phyloP scores from a whole-genome alignment of 2,329 filamentous ascomycete genomes.

The Teratosphaeria nubilosa region DNA sequence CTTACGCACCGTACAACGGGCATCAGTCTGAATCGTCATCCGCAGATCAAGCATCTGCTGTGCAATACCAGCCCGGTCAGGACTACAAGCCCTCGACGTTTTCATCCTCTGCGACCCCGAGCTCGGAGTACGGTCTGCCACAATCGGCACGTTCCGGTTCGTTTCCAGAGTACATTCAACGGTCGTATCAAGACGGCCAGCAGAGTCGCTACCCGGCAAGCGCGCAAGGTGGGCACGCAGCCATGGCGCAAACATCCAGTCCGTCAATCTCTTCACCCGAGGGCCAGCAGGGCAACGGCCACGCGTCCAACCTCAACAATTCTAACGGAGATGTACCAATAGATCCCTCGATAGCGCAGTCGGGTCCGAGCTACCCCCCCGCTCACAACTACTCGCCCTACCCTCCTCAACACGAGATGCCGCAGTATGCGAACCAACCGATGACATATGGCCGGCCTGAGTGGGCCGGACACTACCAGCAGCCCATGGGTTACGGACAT shows the following conservation, averaged over 20 bases:
- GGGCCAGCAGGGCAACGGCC: slow-evolving; percentile 63
- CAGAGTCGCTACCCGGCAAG: slow-evolving; percentile 64
- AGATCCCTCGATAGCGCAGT: slow-evolving; percentile 95
- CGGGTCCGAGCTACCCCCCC: slow-evolving; percentile 83
- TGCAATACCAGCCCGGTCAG: slow-evolving; percentile 74
- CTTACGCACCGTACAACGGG: slow-evolving; percentile 43
- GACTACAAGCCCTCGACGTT: slow-evolving; percentile 67
- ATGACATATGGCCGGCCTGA: slow-evolving; percentile 56
- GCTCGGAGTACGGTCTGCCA: slow-evolving; percentile 77
- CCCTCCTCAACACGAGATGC: slow-evolving; percentile 74
- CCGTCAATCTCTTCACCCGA: slow-evolving; percentile 83
- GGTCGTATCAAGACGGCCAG: slow-evolving; percentile 61
- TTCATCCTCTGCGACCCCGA: slow-evolving; percentile 70
- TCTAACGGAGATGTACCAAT: slow-evolving; percentile 97
- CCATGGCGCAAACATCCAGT: slow-evolving; percentile 99
- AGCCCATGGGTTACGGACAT: slow-evolving; percentile 35
- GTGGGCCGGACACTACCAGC: slow-evolving; percentile 56
- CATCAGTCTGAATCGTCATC: slow-evolving; percentile 71
- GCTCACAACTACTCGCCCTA: slow-evolving; percentile 78
- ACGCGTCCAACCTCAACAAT: slow-evolving; percentile 50
- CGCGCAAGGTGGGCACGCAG: slow-evolving; percentile 64
- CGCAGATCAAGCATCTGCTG: slow-evolving; percentile 90
- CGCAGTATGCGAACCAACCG: slow-evolving; percentile 59
- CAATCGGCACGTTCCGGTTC: slow-evolving; percentile 67
- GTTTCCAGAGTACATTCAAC: slow-evolving; percentile 80